Conservation (phyloP, 192 early-diverging fungal species). For the Mortierella antarctica region DNA sequence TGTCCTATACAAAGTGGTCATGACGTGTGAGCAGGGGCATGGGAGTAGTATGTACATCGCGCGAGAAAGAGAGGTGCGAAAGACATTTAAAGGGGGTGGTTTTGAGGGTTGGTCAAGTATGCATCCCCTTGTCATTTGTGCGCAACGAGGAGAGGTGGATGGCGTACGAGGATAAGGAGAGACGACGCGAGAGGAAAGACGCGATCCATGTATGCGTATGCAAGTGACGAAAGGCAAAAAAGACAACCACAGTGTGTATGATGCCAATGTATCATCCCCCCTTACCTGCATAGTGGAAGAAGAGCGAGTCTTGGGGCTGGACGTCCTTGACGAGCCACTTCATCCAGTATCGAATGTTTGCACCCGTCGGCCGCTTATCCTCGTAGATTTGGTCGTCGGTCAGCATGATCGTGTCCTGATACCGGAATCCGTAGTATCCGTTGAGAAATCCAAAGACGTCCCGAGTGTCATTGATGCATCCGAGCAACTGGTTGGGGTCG, state of each 20-base stretch:
- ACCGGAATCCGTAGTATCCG: constrained; percentile 64
- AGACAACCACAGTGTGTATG: background rate
- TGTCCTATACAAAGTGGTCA: constrained; percentile 37
- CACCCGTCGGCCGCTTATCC: constrained; percentile 58
- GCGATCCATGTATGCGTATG: too few relatives aligned
- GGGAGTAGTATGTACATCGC: background rate
- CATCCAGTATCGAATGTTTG: constrained; percentile 71
- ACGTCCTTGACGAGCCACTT: constrained; percentile 75
- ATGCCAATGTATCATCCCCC: background rate
- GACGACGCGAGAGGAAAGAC: too few relatives aligned
- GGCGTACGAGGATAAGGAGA: too few relatives aligned
- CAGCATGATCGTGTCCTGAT: constrained; percentile 68
- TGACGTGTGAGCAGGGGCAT: background rate
- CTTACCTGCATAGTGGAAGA: constrained; percentile 85
- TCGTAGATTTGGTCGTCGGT: constrained; percentile 75
- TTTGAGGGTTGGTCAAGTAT: too few relatives aligned
- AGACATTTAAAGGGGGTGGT: too few relatives aligned
- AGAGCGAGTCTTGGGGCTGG: constrained; percentile 77
- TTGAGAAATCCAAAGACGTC: constrained; percentile 71
- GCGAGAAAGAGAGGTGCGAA: too few relatives aligned
- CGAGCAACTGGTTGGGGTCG: constrained; percentile 51
- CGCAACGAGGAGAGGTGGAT: too few relatives aligned
- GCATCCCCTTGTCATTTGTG: too few relatives aligned
- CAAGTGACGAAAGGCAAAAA: background rate
- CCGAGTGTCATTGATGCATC: constrained; percentile 44